A percentile compares a stretch with the other conserved stretches of the same genome.
These are phyloP conservation scores for Termitomyces bulborhizus DNA, from an alignment of 768 basidiomycete species.

Conservation along the genomic window DNA sequence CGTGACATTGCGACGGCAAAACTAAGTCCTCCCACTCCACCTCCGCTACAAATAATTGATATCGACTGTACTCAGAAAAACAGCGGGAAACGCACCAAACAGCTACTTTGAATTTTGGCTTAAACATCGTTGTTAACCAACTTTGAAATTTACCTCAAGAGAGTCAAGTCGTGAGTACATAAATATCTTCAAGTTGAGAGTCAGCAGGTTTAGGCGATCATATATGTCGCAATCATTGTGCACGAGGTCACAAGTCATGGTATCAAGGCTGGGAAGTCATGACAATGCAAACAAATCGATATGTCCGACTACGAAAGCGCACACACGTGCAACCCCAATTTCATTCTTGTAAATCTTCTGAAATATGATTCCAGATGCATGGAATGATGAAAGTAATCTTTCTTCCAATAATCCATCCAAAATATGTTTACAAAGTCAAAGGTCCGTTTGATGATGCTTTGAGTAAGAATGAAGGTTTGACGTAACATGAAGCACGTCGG, in stretches of 20 bases:
- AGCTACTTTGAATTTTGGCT: constrained; percentile 6
- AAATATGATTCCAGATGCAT: too few relatives aligned
- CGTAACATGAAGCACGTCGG: not conserved
- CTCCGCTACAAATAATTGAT: constrained; percentile 6
- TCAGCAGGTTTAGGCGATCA: not conserved
- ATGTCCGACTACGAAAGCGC: not conserved
- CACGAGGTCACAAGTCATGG: too few relatives aligned
- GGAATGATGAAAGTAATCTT: not conserved
- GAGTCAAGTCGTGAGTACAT: not conserved
- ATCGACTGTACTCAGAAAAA: not conserved
- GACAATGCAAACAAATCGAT: not conserved
- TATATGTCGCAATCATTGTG: not conserved
- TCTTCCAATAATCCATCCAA: not conserved
- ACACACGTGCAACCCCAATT: not conserved
- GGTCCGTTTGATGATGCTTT: not conserved
- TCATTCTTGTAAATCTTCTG: not conserved
- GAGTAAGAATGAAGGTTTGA: not conserved
- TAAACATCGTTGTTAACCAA: not conserved
- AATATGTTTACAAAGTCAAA: constrained; percentile 1
- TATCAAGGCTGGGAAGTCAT: not conserved
- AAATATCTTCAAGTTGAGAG: not conserved
- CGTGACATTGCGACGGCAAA: constrained; percentile 14
- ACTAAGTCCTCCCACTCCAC: constrained; percentile 14
- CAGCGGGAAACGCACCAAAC: constrained; percentile 4
- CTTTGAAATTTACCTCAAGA: not conserved